Percentiles rank a stretch among this genome's conserved stretches.
phyloP scores from a whole-genome alignment of 192 early-diverging fungal genomes.

The Backusella morwellensis region DNA sequence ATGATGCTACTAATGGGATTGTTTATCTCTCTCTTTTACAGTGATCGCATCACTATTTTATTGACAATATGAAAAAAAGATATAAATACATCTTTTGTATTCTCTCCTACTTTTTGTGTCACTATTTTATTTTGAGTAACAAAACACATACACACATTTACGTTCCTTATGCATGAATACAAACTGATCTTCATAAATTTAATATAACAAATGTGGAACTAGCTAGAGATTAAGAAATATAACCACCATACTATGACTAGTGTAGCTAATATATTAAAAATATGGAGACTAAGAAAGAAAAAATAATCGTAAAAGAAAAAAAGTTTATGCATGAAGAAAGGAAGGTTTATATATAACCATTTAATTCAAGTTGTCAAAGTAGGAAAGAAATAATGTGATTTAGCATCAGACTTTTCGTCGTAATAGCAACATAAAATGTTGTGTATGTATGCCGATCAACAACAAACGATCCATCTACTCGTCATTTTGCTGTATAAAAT shows the following conservation, averaged over 20 bases:
- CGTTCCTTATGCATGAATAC: neutral
- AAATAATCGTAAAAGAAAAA: neutral
- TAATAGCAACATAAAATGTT: neutral
- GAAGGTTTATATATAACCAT: neutral
- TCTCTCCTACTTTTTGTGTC: neutral
- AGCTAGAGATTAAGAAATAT: neutral
- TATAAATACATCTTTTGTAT: neutral
- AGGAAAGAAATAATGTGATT: conserved; percentile 2
- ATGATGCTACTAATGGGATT: neutral
- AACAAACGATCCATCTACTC: neutral
- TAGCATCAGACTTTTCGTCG: neutral
- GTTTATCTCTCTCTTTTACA: neutral
- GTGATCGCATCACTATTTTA: neutral
- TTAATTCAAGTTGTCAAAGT: neutral
- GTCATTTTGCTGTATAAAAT: neutral
- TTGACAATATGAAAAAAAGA: neutral
- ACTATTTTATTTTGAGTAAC: neutral
- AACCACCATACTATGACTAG: neutral
- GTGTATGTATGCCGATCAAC: neutral
- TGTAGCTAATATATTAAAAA: neutral
- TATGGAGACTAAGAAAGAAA: neutral
- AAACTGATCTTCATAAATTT: neutral
- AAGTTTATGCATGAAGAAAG: neutral
- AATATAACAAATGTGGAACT: neutral
- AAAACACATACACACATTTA: neutral